Evolutionary conservation across 805 yeast species (phyloP), one percentile per base, ranked within the genome.

Genomic region (Starmerella stigmatis): DNA sequence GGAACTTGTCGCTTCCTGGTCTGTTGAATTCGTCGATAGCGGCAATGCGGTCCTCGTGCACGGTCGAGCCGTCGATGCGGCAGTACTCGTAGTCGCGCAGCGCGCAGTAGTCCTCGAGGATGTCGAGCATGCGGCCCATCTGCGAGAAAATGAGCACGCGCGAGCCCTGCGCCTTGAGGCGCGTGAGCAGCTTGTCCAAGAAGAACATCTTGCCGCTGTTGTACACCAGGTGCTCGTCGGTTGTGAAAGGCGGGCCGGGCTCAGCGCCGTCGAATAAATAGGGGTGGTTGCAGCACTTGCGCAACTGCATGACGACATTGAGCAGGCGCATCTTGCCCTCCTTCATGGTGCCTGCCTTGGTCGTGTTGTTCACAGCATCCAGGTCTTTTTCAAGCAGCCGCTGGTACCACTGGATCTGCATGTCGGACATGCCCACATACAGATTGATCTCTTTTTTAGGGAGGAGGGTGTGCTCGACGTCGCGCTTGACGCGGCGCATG

Each of bases 181-280:
- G 79, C 52, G 75, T 76, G 53, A 89, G 64, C 56, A 88, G 69
- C 61, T 86, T 86, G 60, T 88, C 97, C 44, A 88, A 66, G 30
- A 88, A 83, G 43, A 85, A 72, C 94, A 88, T 85, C 60, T 88
- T 88, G 20, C 94, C 95, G 2, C 94, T 73, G 61, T 88, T 89
- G 64, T 60, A 77, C 16, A 88, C 81, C 49, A 89, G 70, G 64
- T 89, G 96, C 61, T 88, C 96, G 61, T 86, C 96, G 1, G 94
- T 88, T 1, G 96, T 88, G 60, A 72, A 89, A 0, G 97, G 97
- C 1, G 97, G 97, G 8, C 97, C 97, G 0, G 96, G 97, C 62
- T 88, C 97, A 0, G 97, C 98, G n/a, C 97, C 96, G 60, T 89
- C 96, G 60, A 92, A 92, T 42, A 89, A 66, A 63, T 92, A 89